Conservation (phyloP, 2,329 filamentous ascomycete species). For the Pestalotiopsis fici region DNA sequence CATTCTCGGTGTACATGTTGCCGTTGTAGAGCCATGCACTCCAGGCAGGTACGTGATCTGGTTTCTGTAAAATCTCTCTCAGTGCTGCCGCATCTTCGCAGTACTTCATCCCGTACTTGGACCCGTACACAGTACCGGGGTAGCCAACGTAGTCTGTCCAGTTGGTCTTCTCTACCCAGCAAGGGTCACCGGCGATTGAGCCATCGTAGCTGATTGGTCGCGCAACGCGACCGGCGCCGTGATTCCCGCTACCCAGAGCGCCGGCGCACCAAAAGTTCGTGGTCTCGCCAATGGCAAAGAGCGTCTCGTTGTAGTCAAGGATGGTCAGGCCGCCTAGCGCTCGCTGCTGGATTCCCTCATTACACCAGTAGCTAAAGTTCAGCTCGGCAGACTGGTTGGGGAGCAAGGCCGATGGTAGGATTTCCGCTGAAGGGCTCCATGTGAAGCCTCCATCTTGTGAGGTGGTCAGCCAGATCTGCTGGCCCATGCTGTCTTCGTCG, state of each 20-base stretch:
- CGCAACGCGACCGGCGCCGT: slow-evolving; percentile 17
- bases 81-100: slow-evolving; percentile 14
- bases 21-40: slow-evolving; percentile 21
- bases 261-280: slow-evolving; percentile 15
- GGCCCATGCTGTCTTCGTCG: slow-evolving; percentile 27
- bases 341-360: slow-evolving; percentile 20
- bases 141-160: slow-evolving; percentile 16
- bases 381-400: slow-evolving; percentile 22
- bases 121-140: slow-evolving; percentile 19
- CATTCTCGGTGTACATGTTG: slow-evolving; percentile 17
- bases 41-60: slow-evolving; percentile 19
- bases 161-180: slow-evolving; percentile 22
- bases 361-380: slow-evolving; percentile 25
- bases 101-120: slow-evolving; percentile 19
- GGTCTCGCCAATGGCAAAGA: slow-evolving; percentile 20
- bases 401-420: slow-evolving; percentile 23
- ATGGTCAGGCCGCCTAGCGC: slow-evolving; percentile 14
- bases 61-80: background rate
- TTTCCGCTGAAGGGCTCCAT: slow-evolving; percentile 15
- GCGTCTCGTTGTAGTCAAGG: slow-evolving; percentile 9
- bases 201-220: slow-evolving; percentile 15
- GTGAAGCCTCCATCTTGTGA: slow-evolving; percentile 20
- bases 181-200: slow-evolving; percentile 16
- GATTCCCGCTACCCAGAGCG: background rate
- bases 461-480: slow-evolving; percentile 22